phyloP scores from a whole-genome alignment of 805 yeast species.

The Ogataea sp. region DNA sequence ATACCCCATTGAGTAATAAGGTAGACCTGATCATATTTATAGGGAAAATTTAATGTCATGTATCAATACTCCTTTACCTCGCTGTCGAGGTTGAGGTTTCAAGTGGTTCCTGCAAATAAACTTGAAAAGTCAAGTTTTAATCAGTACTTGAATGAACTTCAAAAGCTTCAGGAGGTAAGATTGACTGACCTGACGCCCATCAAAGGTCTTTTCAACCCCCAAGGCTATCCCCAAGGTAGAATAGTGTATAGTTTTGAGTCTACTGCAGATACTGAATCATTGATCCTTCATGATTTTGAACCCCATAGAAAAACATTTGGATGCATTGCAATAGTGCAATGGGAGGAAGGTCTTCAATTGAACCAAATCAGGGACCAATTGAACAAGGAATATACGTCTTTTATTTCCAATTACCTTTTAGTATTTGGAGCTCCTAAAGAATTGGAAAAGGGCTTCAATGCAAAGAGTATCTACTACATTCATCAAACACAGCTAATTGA shows the following conservation, averaged over 20 bases:
- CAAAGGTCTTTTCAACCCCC: conserved; percentile 68
- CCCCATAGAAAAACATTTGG: conserved; percentile 76
- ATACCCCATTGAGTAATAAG: no score
- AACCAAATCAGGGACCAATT: conserved; percentile 3
- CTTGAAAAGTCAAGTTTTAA: conserved; percentile 35
- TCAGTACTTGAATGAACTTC: conserved; percentile 34
- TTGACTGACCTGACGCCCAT: conserved; percentile 70
- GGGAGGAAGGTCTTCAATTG: conserved; percentile 9
- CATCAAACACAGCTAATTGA: conserved; percentile 30
- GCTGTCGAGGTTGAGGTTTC: conserved; percentile 58
- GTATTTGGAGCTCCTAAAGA: conserved; percentile 41
- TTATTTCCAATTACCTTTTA: conserved; percentile 46
- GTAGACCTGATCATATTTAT: no score
- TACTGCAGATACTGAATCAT: conserved; percentile 35
- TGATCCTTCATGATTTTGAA: conserved; percentile 79
- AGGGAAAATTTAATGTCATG: no score
- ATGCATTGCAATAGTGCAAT: conserved; percentile 38
- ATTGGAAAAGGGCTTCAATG: conserved; percentile 4
- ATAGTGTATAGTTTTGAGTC: conserved; percentile 53
- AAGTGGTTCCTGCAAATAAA: conserved; percentile 60
- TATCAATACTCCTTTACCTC: conserved; percentile 43
- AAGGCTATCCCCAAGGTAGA: conserved; percentile 73
- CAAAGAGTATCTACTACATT: conserved; percentile 11
- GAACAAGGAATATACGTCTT: conserved; percentile 38
- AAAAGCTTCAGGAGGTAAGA: conserved; percentile 52